A percentile compares a stretch with the other conserved stretches of the same genome.
These are phyloP conservation scores for Termitomyces sp. DNA, from an alignment of 1,284 basidiomycete species.

Conservation along the genomic window DNA sequence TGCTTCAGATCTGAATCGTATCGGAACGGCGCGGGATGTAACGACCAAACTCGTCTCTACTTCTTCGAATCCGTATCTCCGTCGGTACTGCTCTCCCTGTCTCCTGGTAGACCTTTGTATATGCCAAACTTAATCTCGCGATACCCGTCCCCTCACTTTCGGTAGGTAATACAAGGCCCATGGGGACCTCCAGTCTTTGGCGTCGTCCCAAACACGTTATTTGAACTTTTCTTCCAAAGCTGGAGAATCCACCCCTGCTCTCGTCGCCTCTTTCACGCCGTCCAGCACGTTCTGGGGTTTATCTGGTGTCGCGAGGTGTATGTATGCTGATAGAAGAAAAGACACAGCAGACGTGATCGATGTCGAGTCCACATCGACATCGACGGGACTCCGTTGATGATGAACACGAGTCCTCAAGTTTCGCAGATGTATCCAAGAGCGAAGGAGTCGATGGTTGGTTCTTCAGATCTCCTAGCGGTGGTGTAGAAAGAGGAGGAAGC, in stretches of 20 bases:
- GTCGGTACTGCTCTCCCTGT: conserved; percentile 56
- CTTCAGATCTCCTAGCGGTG: background rate
- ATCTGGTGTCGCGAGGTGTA: conserved; percentile 16
- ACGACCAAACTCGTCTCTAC: conserved; percentile 75
- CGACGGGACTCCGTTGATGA: background rate
- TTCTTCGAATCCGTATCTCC: conserved; percentile 48
- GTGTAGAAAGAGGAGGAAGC: background rate
- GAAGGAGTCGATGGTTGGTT: background rate
- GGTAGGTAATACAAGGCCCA: conserved; percentile 34
- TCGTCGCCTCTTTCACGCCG: conserved; percentile 33
- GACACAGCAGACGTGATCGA: conserved; percentile 11
- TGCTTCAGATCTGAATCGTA: conserved; percentile 50
- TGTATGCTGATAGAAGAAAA: conserved; percentile 17
- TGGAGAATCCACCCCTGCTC: conserved; percentile 67
- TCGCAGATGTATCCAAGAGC: conserved; percentile 5
- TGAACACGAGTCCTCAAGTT: conserved; percentile 5
- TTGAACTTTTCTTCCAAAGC: conserved; percentile 67
- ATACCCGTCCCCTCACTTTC: conserved; percentile 5
- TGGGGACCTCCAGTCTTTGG: conserved; percentile 75
- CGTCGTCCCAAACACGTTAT: conserved; percentile 41
- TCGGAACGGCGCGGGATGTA: conserved; percentile 57
- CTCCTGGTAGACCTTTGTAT: conserved; percentile 54
- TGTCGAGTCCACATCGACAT: conserved; percentile 10
- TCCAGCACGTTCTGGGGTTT: conserved; percentile 34
- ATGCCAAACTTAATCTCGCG: conserved; percentile 47